These are phyloP conservation scores for Trichosanthes truncata DNA, from an alignment of 306 rosid species.

Conservation along the genomic window DNA sequence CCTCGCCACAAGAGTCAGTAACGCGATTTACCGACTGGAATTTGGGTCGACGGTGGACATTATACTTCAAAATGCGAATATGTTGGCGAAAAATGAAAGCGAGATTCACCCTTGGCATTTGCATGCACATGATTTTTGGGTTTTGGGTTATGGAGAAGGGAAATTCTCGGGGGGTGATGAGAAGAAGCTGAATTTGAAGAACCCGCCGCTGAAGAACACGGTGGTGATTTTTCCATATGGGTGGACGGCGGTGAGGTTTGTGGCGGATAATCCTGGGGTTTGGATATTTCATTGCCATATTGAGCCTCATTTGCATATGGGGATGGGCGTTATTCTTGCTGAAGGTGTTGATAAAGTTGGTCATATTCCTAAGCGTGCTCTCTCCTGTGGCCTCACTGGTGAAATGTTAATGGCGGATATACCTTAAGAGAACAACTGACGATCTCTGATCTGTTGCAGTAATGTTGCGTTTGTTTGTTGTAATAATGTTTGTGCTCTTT, in stretches of 20 bases:
- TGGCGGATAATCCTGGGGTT: conserved; percentile 73
- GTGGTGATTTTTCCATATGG: conserved; percentile 59
- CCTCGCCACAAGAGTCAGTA: conserved; percentile 24
- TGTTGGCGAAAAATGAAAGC: conserved; percentile 21
- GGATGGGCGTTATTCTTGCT: conserved; percentile 75
- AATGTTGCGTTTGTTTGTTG: no score
- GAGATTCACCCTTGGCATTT: conserved; percentile 87
- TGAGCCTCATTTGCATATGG: conserved; percentile 84
- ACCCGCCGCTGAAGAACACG: conserved; percentile 58
- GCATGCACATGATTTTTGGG: conserved; percentile 88
- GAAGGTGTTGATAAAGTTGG: conserved; percentile 33
- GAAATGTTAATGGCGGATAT: not conserved
- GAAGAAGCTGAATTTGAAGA: conserved; percentile 38
- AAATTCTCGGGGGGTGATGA: conserved; percentile 30
- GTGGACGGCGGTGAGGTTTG: conserved; percentile 67
- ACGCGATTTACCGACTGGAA: conserved; percentile 36
- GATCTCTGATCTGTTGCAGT: no score
- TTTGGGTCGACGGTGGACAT: conserved; percentile 37
- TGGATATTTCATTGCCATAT: conserved; percentile 90
- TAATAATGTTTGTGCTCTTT: no score
- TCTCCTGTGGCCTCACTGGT: conserved; percentile 50
- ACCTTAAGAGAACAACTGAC: no score
- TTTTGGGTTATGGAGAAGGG: conserved; percentile 72
- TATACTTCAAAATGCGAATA: conserved; percentile 60
- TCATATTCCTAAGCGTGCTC: conserved; percentile 27